Evolutionary conservation across 352 stramenopile genomes (phyloP).

Genomic region (Phytophthora syringae): DNA sequence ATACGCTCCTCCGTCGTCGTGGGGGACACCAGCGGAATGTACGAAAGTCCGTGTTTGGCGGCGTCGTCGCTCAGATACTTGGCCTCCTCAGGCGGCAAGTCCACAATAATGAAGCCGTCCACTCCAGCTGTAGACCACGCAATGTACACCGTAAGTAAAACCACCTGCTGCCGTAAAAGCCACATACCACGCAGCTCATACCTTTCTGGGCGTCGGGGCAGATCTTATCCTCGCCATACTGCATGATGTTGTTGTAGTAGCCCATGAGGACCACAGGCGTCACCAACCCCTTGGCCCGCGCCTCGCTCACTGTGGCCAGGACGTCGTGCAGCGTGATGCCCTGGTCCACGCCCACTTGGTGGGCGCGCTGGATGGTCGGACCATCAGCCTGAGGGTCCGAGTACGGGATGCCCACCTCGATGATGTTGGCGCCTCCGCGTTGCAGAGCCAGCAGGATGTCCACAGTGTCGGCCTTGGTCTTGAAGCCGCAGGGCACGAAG

Average conservation of each 20-base stretch:
- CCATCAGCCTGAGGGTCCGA: conserved; percentile 99
- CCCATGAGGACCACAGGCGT: conserved; percentile 98
- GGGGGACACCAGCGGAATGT: conserved; percentile 97
- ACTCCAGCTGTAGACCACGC: conserved; percentile 68
- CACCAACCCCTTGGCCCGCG: conserved; percentile 91
- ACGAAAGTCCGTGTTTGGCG: conserved; percentile 91
- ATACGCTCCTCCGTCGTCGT: conserved; percentile 97
- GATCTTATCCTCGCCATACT: conserved; percentile 96
- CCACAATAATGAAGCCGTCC: conserved; percentile 99
- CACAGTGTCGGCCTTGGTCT: conserved; percentile 94
- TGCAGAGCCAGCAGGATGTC: conserved; percentile 96
- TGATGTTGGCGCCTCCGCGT: conserved; percentile 96
- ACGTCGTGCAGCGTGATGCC: conserved; percentile 95
- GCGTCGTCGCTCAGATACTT: conserved; percentile 91
- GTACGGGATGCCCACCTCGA: conserved; percentile 97
- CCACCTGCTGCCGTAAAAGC: not conserved
- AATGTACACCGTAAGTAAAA: conserved; percentile 6
- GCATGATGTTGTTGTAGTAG: conserved; percentile 99
- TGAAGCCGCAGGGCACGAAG: conserved; percentile 97
- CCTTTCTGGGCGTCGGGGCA: conserved; percentile 81
- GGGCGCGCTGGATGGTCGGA: conserved; percentile 96
- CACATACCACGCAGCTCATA: conserved; percentile 11
- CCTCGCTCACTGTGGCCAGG: conserved; percentile 92
- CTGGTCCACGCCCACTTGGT: conserved; percentile 94
- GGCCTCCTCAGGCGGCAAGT: conserved; percentile 96